Percentiles rank a stretch among this genome's conserved stretches.
Evolutionary conservation across 1,284 basidiomycete species (phyloP).

Genomic region (Cryptococcus neoformans): DNA sequence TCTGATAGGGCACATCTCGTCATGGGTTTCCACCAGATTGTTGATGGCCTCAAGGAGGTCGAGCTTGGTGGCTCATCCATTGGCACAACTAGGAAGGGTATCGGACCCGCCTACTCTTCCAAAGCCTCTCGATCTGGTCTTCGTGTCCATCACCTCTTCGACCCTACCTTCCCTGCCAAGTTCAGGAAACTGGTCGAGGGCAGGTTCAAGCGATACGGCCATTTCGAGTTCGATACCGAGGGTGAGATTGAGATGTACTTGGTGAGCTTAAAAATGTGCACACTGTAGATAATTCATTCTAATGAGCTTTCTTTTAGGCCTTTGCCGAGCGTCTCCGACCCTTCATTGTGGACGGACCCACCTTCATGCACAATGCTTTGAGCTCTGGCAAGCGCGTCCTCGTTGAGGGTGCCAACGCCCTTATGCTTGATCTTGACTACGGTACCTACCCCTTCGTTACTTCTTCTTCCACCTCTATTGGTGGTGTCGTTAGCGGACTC

Average conservation of each 20-base stretch:
- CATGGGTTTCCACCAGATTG: slow-evolving; percentile 99
- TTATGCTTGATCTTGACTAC: slow-evolving; percentile 98
- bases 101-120: slow-evolving; percentile 96
- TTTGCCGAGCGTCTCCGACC: slow-evolving; percentile 84
- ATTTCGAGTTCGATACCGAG: slow-evolving; percentile 98
- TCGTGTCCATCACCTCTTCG: slow-evolving; percentile 94
- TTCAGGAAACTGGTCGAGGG: slow-evolving; percentile 97
- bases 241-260: slow-evolving; percentile 92
- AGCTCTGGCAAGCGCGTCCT: slow-evolving; percentile 73
- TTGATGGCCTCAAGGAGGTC: slow-evolving; percentile 96
- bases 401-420: slow-evolving; percentile 95
- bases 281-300: background rate
- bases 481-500: slow-evolving; percentile 91
- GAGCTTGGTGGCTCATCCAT: slow-evolving; percentile 93
- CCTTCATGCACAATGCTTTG: slow-evolving; percentile 80
- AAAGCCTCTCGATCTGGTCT: slow-evolving; percentile 96
- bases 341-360: slow-evolving; percentile 78
- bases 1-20: slow-evolving; percentile 97
- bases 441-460: slow-evolving; percentile 98
- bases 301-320: slow-evolving; percentile 50
- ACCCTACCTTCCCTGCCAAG: slow-evolving; percentile 82
- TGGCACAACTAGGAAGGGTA: slow-evolving; percentile 96
- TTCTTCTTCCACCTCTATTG: slow-evolving; percentile 86
- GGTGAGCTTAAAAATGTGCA: slow-evolving; percentile 49
- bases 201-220: slow-evolving; percentile 94